Base-by-base conservation (phyloP, 768 basidiomycete genomes). In the Leccinum rimulosum region DNA sequence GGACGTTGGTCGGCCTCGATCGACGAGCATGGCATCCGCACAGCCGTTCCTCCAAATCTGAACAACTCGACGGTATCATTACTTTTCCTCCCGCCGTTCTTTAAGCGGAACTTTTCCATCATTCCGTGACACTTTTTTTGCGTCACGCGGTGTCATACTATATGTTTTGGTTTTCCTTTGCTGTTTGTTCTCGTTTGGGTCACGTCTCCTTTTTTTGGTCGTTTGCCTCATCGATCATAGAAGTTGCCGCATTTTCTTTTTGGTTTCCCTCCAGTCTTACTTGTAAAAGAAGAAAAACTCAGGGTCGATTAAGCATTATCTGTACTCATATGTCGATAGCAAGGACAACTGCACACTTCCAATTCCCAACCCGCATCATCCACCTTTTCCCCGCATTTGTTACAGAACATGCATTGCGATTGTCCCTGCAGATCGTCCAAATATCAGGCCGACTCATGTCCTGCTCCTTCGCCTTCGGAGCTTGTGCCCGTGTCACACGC, bases 401-500 rank as follows among this genome's bases (percentile, higher is more conserved):
- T 74, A 69, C 85, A 87, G 40, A 69, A 61, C 47, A 43, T n/a
- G n/a, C n/a, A 22, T 22, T 22, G 19, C 67, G 45, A 14, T 71
- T 77, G 53, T 79, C 80, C 14, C 87, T 90, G 72, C 88, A 91
- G 9, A 66, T 70, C 9, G 74, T 17, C 65, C 65, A 88, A 90
- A 0, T 80, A 60, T 64, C 80, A 82, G 60, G 71, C 68, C 12
- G 57, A 61, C 19, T 69, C 67, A 4, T 64, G 67, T 30, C 28
- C 49, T 61, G 15, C 15, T 35, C 63, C 65, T 62, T 67, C 65
- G 47, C 64, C 67, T 60, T 79, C 73, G 52, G 75, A 73, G 25
- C 72, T 73, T 62, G 73, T 74, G 48, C 64, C 64, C 22, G 73
- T 68, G 61, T 73, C 71, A 56, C 49, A 50, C 15, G 64, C 66